Percentiles rank a stretch among this genome's conserved stretches.
phyloP scores from a whole-genome alignment of 345 rosid genomes.

The Garcia nutans region DNA sequence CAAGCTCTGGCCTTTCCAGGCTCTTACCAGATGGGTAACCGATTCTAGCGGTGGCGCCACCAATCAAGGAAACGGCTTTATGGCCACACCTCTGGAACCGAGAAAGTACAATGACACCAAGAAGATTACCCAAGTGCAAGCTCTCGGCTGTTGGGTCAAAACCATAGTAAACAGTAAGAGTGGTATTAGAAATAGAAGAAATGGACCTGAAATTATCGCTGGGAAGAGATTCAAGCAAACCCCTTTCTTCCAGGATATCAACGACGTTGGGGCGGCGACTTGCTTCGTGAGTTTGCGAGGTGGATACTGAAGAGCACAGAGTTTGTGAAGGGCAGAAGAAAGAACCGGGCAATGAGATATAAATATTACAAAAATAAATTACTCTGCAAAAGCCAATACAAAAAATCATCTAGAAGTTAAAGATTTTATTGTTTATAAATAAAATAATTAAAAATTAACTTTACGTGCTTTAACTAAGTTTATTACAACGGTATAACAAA shows the following conservation, averaged over 20 bases:
- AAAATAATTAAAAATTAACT: too few relatives aligned
- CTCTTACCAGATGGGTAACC: slow-evolving; percentile 98
- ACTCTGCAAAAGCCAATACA: too few relatives aligned
- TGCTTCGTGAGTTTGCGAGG: slow-evolving; percentile 26
- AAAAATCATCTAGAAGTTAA: too few relatives aligned
- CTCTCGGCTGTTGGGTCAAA: slow-evolving; percentile 97
- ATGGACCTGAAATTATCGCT: slow-evolving; percentile 70
- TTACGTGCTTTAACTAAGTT: too few relatives aligned
- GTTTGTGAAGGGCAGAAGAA: too few relatives aligned
- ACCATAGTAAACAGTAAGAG: slow-evolving; percentile 79
- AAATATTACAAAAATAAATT: too few relatives aligned
- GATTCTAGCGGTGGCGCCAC: slow-evolving; percentile 90
- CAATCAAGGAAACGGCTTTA: slow-evolving; percentile 73
- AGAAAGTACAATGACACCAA: slow-evolving; percentile 87
- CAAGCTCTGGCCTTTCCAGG: slow-evolving; percentile 87
- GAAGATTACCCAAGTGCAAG: slow-evolving; percentile 87
- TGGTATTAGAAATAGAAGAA: slow-evolving; percentile 39
- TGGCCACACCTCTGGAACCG: slow-evolving; percentile 96
- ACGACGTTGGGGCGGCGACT: slow-evolving; percentile 50
- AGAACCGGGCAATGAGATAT: too few relatives aligned
- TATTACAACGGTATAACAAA: too few relatives aligned
- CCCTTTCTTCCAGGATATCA: slow-evolving; percentile 72
- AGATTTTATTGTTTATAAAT: too few relatives aligned
- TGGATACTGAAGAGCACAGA: too few relatives aligned
- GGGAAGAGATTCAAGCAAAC: slow-evolving; percentile 78